Conservation (phyloP, 139 green algal genomes). For the Nannochloris sp. region DNA sequence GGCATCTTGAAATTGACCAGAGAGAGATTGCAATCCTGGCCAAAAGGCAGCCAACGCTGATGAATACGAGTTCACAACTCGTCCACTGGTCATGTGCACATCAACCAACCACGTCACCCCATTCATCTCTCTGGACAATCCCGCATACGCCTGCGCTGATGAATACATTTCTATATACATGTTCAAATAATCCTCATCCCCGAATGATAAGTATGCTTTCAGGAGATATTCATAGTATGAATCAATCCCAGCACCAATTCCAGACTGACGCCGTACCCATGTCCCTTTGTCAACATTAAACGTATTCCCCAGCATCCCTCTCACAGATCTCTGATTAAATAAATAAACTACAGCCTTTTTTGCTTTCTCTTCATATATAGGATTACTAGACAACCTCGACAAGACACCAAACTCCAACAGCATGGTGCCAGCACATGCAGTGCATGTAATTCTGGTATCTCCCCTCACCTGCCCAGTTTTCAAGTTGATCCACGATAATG, state of each 20-base stretch:
- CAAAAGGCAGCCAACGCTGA: constrained; percentile 76
- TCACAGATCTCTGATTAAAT: constrained; percentile 11
- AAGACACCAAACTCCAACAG: constrained; percentile 80
- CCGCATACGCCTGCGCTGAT: constrained; percentile 42
- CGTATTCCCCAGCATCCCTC: constrained; percentile 62
- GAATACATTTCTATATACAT: constrained; percentile 66
- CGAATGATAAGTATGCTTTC: constrained; percentile 82
- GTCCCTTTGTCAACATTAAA: constrained; percentile 51
- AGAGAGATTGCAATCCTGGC: constrained; percentile 70
- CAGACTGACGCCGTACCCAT: constrained; percentile 59
- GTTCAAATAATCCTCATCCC: constrained; percentile 47
- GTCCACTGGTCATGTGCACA: constrained; percentile 61
- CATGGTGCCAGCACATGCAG: constrained; percentile 76
- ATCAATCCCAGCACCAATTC: constrained; percentile 72
- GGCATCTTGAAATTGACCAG: constrained; percentile 55
- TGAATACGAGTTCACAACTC: constrained; percentile 52
- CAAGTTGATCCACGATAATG: constrained; percentile 65
- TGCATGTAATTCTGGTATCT: constrained; percentile 62
- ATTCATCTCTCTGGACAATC: constrained; percentile 11
- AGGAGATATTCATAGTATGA: constrained; percentile 87
- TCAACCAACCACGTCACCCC: constrained; percentile 47
- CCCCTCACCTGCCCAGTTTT: constrained; percentile 25
- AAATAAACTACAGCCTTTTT: constrained; percentile 22
- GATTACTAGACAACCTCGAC: constrained; percentile 43
- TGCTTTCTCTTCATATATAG: constrained; percentile 27